Evolutionary conservation across 2,329 filamentous ascomycete genomes (phyloP).

Genomic region (Venturia nashicola): DNA sequence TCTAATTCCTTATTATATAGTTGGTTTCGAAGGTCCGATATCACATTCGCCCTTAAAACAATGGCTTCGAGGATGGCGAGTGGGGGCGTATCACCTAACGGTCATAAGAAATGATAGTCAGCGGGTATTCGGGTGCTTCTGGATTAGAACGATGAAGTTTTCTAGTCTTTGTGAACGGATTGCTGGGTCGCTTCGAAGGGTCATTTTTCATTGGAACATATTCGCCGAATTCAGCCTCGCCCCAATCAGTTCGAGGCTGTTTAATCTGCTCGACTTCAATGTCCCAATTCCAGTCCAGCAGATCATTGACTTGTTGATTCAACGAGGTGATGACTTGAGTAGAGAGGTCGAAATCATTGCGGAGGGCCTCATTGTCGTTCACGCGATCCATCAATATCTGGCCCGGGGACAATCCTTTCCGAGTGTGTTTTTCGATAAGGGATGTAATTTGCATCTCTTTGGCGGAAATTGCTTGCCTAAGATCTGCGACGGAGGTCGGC

Average conservation of each 20-base stretch:
- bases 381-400: background rate
- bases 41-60: background rate
- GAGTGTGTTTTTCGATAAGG: background rate
- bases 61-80: background rate
- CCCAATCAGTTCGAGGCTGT: background rate
- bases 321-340: background rate
- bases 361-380: background rate
- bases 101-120: background rate
- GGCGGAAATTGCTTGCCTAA: background rate
- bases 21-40: background rate
- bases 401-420: background rate
- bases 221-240: background rate
- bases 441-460: background rate
- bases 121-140: background rate
- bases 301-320: constrained; percentile 1
- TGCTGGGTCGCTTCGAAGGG: background rate
- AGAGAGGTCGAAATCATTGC: background rate
- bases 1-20: background rate
- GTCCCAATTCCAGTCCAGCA: background rate
- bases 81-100: background rate
- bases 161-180: background rate
- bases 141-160: background rate
- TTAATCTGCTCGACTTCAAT: background rate
- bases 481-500: background rate
- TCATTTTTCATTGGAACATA: background rate